Percentiles rank a stretch among this genome's conserved stretches.
Conservation (phyloP, 352 stramenopile genomes). For the Pythium rishiriense region DNA sequence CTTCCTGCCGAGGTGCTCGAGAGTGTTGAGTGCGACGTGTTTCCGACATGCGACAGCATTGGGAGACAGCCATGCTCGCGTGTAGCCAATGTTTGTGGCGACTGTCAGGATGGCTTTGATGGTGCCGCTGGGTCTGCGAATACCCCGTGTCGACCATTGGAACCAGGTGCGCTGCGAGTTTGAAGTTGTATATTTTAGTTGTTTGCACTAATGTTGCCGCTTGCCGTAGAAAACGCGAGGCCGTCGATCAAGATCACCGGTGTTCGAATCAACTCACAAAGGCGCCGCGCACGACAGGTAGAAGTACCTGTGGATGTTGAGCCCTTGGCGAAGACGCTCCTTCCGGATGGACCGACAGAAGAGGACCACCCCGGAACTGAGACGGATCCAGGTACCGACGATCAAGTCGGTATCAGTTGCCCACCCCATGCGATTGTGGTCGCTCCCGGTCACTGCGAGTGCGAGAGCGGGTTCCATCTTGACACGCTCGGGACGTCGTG, state of each 20-base stretch:
- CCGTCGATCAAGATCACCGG: slow-evolving; percentile 66
- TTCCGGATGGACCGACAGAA: not conserved
- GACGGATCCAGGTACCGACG: not conserved
- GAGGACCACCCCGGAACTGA: not conserved
- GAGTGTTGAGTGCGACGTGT: slow-evolving; percentile 50
- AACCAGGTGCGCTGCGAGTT: slow-evolving; percentile 6
- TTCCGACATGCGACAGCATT: slow-evolving; percentile 44
- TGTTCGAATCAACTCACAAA: slow-evolving; percentile 52
- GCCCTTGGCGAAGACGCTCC: not conserved
- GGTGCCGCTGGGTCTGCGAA: slow-evolving; percentile 40
- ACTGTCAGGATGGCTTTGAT: slow-evolving; percentile 63
- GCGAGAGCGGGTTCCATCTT: slow-evolving; percentile 38
- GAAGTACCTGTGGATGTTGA: not conserved
- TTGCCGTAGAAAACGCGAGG: slow-evolving; percentile 3
- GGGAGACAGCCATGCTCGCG: slow-evolving; percentile 55
- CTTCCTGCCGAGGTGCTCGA: slow-evolving; percentile 68
- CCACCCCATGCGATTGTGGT: slow-evolving; percentile 36
- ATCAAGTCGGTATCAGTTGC: slow-evolving; percentile 23
- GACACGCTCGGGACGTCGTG: slow-evolving; percentile 32
- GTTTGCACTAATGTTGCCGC: not conserved
- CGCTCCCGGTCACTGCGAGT: slow-evolving; percentile 44
- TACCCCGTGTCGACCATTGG: slow-evolving; percentile 31
- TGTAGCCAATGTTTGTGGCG: slow-evolving; percentile 58
- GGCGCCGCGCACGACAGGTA: slow-evolving; percentile 12
- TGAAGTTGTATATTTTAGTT: not conserved